Conservation (phyloP, 1,139 yeast genomes). For the Magnusiomyces suaveolens region DNA sequence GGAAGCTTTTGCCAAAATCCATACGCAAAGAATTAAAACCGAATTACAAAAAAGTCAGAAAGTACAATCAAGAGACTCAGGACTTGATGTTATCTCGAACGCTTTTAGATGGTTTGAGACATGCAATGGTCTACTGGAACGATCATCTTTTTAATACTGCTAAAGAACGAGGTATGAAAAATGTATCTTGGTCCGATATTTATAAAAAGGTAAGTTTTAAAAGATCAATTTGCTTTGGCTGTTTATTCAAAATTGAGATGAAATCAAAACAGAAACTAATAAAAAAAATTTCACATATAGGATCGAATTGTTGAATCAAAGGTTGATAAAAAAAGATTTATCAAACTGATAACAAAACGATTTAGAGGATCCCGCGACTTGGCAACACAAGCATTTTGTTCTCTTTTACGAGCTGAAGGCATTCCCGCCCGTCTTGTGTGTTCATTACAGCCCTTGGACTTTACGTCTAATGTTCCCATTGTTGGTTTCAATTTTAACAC, state of each 20-base stretch:
- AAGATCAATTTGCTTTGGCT: too few species aligned
- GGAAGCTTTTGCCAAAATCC: slow-evolving; percentile 40
- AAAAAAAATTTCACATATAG: not conserved
- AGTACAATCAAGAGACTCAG: slow-evolving; percentile 19
- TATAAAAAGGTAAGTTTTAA: slow-evolving; percentile 18
- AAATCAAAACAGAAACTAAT: not conserved
- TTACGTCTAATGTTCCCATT: slow-evolving; percentile 39
- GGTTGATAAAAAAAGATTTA: slow-evolving; percentile 20
- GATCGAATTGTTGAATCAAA: slow-evolving; percentile 21
- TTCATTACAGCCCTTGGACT: slow-evolving; percentile 87
- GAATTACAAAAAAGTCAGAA: slow-evolving; percentile 36
- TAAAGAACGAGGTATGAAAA: slow-evolving; percentile 37
- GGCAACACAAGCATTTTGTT: slow-evolving; percentile 82
- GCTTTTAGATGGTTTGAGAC: slow-evolving; percentile 64
- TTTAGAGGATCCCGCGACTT: slow-evolving; percentile 61
- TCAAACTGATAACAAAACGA: slow-evolving; percentile 16
- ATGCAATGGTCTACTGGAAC: slow-evolving; percentile 55
- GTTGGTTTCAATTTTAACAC: too few species aligned
- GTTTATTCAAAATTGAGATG: too few species aligned
- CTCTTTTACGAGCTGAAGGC: slow-evolving; percentile 59
- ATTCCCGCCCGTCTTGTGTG: slow-evolving; percentile 65
- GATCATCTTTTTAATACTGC: slow-evolving; percentile 43
- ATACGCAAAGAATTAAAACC: slow-evolving; percentile 38
- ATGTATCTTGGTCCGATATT: slow-evolving; percentile 56
- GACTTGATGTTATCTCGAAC: slow-evolving; percentile 38